Conservation (phyloP, 2,329 filamentous ascomycete genomes). For the Coniella vitis region DNA sequence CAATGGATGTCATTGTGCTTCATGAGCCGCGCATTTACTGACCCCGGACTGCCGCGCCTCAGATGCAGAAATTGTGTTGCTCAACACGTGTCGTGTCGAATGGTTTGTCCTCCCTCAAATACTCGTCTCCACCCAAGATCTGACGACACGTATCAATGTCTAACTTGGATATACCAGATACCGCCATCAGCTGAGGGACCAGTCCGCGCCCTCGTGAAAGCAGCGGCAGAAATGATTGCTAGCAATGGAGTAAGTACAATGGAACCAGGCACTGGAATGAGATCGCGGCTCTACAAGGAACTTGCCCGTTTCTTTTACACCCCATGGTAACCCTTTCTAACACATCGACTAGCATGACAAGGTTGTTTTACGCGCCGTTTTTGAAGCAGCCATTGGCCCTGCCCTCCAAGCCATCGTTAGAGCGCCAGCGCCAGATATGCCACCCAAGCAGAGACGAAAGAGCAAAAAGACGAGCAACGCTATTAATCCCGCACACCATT, state of each 20-base stretch:
- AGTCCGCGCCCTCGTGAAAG: constrained; percentile 7
- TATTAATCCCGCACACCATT: not conserved
- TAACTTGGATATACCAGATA: not conserved
- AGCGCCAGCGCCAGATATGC: not conserved
- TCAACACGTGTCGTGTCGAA: constrained; percentile 7
- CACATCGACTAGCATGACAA: not conserved
- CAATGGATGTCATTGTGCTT: no score
- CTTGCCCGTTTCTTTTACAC: not conserved
- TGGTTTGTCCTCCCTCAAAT: not conserved
- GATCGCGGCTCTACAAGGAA: not conserved
- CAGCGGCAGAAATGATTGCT: constrained; percentile 3
- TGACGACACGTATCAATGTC: not conserved
- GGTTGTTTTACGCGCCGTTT: constrained; percentile 4
- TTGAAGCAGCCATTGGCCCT: constrained; percentile 11
- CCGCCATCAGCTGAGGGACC: constrained; percentile 1
- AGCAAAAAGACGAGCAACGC: not conserved
- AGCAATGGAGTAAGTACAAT: constrained; percentile 6
- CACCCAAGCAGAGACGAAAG: not conserved
- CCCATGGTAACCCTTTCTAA: not conserved
- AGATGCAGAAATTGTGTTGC: constrained; percentile 7
- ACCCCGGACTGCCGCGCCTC: not conserved
- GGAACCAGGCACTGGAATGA: no score
- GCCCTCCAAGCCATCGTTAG: constrained; percentile 7
- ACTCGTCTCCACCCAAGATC: not conserved
- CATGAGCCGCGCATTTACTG: no score